phyloP scores from a whole-genome alignment of 2,329 filamentous ascomycete genomes.

The Pseudonectria foliicola region DNA sequence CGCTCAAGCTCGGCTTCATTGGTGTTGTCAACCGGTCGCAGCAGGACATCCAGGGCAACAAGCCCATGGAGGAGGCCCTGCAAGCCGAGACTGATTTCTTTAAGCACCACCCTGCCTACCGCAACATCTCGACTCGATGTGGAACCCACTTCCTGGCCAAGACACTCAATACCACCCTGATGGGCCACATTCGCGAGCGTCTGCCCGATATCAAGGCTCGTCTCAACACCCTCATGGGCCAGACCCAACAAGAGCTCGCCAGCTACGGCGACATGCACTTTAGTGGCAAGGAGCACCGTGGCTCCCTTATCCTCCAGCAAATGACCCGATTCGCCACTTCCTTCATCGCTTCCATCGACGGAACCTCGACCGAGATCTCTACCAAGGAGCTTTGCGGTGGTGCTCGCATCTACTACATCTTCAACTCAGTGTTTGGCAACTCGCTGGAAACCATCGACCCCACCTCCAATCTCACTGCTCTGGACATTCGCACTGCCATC shows the following conservation, averaged over 20 bases:
- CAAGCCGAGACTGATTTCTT: constrained; percentile 92
- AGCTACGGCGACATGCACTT: constrained; percentile 98
- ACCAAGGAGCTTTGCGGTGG: constrained; percentile 96
- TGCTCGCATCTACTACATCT: constrained; percentile 96
- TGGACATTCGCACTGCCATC: constrained; percentile 94
- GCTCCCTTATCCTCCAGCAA: constrained; percentile 87
- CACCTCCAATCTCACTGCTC: constrained; percentile 86
- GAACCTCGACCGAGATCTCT: constrained; percentile 96
- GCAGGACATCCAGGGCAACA: constrained; percentile 94
- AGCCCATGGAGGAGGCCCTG: constrained; percentile 87
- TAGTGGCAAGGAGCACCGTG: constrained; percentile 91
- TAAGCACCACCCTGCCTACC: constrained; percentile 91
- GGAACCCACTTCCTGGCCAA: constrained; percentile 93
- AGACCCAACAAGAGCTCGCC: constrained; percentile 95
- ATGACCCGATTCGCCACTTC: constrained; percentile 98
- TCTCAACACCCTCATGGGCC: constrained; percentile 97
- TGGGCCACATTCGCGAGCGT: constrained; percentile 92
- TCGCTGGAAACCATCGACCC: constrained; percentile 94
- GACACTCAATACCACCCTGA: constrained; percentile 88
- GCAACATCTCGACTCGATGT: constrained; percentile 89
- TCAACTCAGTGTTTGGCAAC: constrained; percentile 97
- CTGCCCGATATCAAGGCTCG: constrained; percentile 97
- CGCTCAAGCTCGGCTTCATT: constrained; percentile 93
- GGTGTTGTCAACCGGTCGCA: constrained; percentile 97
- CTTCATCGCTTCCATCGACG: constrained; percentile 97